Base-by-base conservation (phyloP, 345 rosid genomes). In the Eucalyptus tenuipes region DNA sequence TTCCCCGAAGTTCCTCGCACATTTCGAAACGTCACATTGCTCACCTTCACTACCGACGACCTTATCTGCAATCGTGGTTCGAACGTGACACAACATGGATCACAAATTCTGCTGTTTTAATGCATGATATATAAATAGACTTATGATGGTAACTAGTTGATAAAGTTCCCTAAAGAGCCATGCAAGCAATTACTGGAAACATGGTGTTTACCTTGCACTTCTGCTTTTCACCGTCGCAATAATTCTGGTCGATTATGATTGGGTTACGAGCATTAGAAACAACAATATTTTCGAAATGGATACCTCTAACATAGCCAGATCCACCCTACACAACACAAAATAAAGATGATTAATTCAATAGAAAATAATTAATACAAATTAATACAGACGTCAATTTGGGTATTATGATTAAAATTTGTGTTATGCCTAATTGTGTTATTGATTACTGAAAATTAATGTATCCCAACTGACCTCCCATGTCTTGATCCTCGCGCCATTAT, bases 401-500 rank as follows among this genome's bases (percentile, higher is more conserved):
- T 55, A 55, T 55, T 24, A 9, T 55, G 61, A 55, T 4, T 24
- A 0, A 24, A 55, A 20, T 55, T 24, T 24, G 1, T 55, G 61
- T 55, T 55, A 55, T 16, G 27, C 47, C 47, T 48, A 52, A 87
- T 14, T 75, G 45, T 49, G 85, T 59, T 37, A 44, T 29, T 8
- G 31, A 20, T 25, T 27, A 33, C 8, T 55, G n/a, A 84, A 52
- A 33, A 53, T 68, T 53, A 40, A n/a, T 86, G 82, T 12, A 37
- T 29, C 53, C n/a, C 27, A n/a, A 55, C 31, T 48, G 85, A 92
- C 95, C 92, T 87, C 81, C 48, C 85, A 93, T 86, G 94, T 91
- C 90, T 92, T 91, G 88, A 93, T 92, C 33, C 93, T 88, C 45
- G 87, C 94, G 61, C 93, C 95, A 53, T 91, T 92, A 37, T 29